A percentile compares a stretch with the other conserved stretches of the same genome.
Conservation (phyloP, 208 protist genomes). For the Leishmania amazonensis region DNA sequence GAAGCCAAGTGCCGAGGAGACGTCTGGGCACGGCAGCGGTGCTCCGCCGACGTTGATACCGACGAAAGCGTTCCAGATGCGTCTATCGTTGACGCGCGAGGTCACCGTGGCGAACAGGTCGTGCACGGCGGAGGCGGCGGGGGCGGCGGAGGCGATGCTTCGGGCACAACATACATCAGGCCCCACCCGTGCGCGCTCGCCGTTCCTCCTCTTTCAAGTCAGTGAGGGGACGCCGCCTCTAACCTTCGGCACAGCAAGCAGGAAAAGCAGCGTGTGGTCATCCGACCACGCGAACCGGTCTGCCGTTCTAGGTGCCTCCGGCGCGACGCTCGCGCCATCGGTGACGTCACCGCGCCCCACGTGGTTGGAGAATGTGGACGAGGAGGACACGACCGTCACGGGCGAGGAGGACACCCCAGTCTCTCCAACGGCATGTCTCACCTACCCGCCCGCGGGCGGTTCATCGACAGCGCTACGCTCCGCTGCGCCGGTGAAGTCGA, state of each 20-base stretch:
- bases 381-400: neutral
- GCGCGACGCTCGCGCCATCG: constrained; percentile 10
- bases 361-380: constrained; percentile 4
- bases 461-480: neutral
- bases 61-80: neutral
- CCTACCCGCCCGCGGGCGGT: neutral
- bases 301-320: constrained; percentile 9
- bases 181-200: neutral
- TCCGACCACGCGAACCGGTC: constrained; percentile 22
- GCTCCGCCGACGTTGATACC: constrained; percentile 5
- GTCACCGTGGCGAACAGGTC: neutral
- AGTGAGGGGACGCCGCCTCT: neutral
- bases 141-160: neutral
- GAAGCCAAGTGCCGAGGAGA: neutral
- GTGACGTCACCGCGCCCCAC: neutral
- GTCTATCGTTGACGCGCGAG: neutral
- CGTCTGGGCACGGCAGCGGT: neutral
- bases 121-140: neutral
- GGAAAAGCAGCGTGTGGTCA: constrained; percentile 22
- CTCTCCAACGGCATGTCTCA: neutral
- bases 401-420: neutral
- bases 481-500: neutral
- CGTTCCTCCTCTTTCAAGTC: neutral
- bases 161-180: neutral
- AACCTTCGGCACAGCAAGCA: neutral